Percentiles rank a stretch among this genome's conserved stretches.
These are phyloP conservation scores for Athelia sp. DNA, from an alignment of 1,284 basidiomycete species.

Conservation along the genomic window DNA sequence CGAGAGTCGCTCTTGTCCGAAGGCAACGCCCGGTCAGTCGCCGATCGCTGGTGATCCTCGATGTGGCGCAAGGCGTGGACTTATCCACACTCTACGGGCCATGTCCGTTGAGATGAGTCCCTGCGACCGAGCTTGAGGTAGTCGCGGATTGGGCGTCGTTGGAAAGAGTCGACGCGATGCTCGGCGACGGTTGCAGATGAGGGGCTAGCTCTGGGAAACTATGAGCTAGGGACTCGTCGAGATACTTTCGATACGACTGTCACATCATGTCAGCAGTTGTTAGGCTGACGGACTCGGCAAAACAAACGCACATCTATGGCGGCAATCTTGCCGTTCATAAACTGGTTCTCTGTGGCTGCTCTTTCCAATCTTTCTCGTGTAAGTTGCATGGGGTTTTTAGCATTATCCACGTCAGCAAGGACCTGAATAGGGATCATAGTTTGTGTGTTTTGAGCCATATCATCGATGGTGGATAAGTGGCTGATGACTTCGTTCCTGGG, in stretches of 20 bases:
- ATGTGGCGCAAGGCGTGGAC: too few relatives aligned
- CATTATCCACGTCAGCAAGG: constrained; percentile 69
- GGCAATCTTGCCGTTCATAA: constrained; percentile 83
- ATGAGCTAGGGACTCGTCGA: constrained; percentile 54
- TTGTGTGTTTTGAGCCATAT: constrained; percentile 51
- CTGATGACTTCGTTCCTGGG: constrained; percentile 64
- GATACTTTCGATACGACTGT: constrained; percentile 51
- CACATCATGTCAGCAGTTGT: background rate
- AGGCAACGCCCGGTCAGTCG: too few relatives aligned
- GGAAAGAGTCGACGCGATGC: background rate
- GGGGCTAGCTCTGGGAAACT: constrained; percentile 53
- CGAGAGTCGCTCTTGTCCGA: background rate
- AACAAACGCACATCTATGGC: constrained; percentile 56
- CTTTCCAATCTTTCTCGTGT: constrained; percentile 75
- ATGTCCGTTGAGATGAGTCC: too few relatives aligned
- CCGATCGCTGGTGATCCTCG: too few relatives aligned
- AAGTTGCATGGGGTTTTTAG: constrained; percentile 73
- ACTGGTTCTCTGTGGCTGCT: constrained; percentile 80
- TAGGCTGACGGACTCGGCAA: constrained; percentile 2
- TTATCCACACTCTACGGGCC: too few relatives aligned
- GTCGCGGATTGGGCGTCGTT: background rate
- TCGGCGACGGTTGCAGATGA: constrained; percentile 15
- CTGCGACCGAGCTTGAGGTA: too few relatives aligned
- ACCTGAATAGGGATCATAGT: constrained; percentile 72
- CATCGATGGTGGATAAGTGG: constrained; percentile 59